phyloP scores from a whole-genome alignment of 176 grass and related monocot genomes.

The Hsuehochloa calcarea region DNA sequence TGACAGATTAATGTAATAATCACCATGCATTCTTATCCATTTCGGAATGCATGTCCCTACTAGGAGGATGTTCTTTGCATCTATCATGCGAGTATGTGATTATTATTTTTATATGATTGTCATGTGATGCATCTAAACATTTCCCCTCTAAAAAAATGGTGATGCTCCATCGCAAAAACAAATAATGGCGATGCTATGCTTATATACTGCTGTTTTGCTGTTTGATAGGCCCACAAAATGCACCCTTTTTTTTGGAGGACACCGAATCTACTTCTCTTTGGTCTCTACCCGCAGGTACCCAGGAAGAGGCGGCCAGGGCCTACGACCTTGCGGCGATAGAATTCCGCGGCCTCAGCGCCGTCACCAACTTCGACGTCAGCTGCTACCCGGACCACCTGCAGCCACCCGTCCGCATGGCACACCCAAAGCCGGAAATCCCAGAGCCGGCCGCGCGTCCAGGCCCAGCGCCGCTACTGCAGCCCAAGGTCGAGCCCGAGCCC shows the following conservation, averaged over 20 bases:
- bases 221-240: slow-evolving; percentile 1
- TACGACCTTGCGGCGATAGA: slow-evolving; percentile 60
- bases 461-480: neutral
- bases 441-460: neutral
- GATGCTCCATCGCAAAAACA: too few relatives aligned
- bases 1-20: neutral
- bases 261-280: neutral
- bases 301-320: slow-evolving; percentile 64
- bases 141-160: too few relatives aligned
- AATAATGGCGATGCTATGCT: neutral
- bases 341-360: slow-evolving; percentile 46
- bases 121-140: neutral
- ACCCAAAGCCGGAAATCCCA: neutral
- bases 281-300: slow-evolving; percentile 34
- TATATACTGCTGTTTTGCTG: neutral
- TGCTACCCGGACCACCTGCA: slow-evolving; percentile 34
- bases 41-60: neutral
- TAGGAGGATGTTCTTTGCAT: neutral
- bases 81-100: neutral
- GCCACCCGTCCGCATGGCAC: neutral
- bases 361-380: slow-evolving; percentile 69
- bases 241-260: neutral
- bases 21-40: neutral
- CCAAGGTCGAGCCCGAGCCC: neutral
- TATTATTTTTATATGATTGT: neutral